Evolutionary conservation across 345 rosid genomes (phyloP), one percentile per base, ranked within the genome.

Genomic region (Dipteronia dyeriana): DNA sequence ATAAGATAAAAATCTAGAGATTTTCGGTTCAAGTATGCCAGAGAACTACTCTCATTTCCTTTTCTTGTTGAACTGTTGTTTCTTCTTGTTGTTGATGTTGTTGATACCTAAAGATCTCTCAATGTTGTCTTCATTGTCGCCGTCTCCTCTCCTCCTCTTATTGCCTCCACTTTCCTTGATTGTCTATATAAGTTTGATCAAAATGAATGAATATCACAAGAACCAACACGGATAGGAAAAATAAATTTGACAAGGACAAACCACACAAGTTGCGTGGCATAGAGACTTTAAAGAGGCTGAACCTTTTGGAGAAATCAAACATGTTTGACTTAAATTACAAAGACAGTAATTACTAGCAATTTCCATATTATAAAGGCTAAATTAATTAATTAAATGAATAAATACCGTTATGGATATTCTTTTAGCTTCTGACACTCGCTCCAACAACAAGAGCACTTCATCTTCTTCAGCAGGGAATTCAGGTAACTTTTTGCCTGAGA

Each of bases 401-500:
- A 16, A 54, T 90, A 93, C 94, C 94, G 43, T 84, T 19, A 75
- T 80, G 7, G 98, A 79, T 71, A 92, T 65, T 74, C 90, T 88
- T 84, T 90, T 90, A 71, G 93, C 97, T 81, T 94, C 97, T 0
- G 82, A 9, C 3, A 92, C 93, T 71, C 86, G 86, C 76, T 92
- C 96, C 79, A 80, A 63, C 75, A 92, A 75, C 62, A 89, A 82
- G 85, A 96, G 82, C 71, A 91, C 95, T 78, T 94, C 97, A 56
- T 90, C 97, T 83, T 94, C 91, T 65, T 86, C 81, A 64, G 97
- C 92, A 64, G 95, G 92, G 78, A 79, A 90, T 76, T 89, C 85
- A 0, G 93, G 93, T 64, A 95, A 77, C 81, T 91, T 91, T 79
- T 88, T 94, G 38, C 97, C 98, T 96, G 88, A 71, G 83, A 77